Evolutionary conservation across 495 filamentous ascomycete genomes (phyloP), one percentile per base, ranked within the genome.

Genomic region (Neurospora sp.): DNA sequence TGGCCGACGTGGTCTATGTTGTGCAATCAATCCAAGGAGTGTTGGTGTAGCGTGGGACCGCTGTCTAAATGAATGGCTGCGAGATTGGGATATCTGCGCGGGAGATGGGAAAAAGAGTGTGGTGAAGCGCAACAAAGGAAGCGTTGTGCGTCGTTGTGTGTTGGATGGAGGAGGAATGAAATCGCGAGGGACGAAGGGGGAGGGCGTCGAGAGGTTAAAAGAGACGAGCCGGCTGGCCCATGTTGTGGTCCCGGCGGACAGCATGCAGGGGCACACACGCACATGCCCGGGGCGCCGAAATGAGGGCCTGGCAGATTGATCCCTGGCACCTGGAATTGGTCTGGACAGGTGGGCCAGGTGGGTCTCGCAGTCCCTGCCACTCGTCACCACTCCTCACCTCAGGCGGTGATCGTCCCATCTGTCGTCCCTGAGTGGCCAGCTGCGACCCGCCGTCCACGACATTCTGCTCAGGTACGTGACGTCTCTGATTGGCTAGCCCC

Each of bases 21-120:
- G 59, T 70, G 77, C 70, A 70, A 73, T 72, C 72, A 71, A 53
- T 39, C 38, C n/a, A 74, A 68, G 37, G 65, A 70, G 61, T 41
- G 39, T 27, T 53, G 53, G 73, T 74, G 76, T 72, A 71, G 74
- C 69, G 69, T 70, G 65, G 69, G 71, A 77, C 74, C 69, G 70
- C 72, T 39, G 41, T 73, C 40, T 31, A 75, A 80, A 81, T 27
- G 79, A 80, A 75, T 74, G 78, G 73, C 75, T 65, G 71, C 71
- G 79, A 81, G 79, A 81, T 78, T 16, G 72, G 74, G 70, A 76
- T 76, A 81, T 79, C 79, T 80, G 78, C 53, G 53, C 53, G 22
- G 22, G 53, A 35, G 20, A 12, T 31, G 22, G 10, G 12, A 42
- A 75, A 80, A 79, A 59, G 79, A 80, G 73, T 73, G 79, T 76